Base-by-base conservation (phyloP, 805 yeast genomes). In the Starmera amethionina region DNA sequence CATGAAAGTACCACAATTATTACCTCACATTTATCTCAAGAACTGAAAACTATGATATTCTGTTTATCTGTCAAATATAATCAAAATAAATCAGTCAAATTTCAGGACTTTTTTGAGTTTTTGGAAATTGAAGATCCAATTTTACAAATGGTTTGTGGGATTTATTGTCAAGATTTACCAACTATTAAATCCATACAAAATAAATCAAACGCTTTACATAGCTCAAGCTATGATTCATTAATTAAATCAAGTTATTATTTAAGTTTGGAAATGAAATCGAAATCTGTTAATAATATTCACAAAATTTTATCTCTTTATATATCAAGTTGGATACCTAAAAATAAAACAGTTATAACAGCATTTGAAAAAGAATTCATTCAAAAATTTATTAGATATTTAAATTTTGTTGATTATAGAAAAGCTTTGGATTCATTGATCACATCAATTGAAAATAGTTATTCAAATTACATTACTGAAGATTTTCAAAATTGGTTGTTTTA, bases 231-330 rank as follows among this genome's bases (percentile, higher is more conserved):
- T 18, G 64, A 59, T 34, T 40, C 52, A 0, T 48, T 66, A 34
- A 51, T 67, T 2, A 63, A 55, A 43, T 41, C 61, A 4, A 52
- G 53, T 13, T 66, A 60, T 44, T 58, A 54, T 27, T 45, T 67
- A 8, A 51, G 60, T 13, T 36, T 55, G 11, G 70, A 65, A 42
- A 52, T 58, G 47, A 57, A 50, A 25, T 45, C 58, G 11, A 58
- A 56, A 34, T 51, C 61, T 4, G 54, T 56, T 11, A 19, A 39
- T 4, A 64, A 65, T 38, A 44, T 67, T 11, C 44, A 43, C 1
- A 55, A 57, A 36, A 57, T 67, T 15, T 39, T 61, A 1, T 47
- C 51, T 10, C 43, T 51, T n/a, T 65, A 62, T 40, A 42, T 54
- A 9, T 48, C 45, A 8, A 55, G 57, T 35, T 64, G 70, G 65